Percentiles rank a stretch among this genome's conserved stretches.
These are phyloP conservation scores for Pichia deserticola DNA, from an alignment of 805 yeast genomes.

Conservation along the genomic window DNA sequence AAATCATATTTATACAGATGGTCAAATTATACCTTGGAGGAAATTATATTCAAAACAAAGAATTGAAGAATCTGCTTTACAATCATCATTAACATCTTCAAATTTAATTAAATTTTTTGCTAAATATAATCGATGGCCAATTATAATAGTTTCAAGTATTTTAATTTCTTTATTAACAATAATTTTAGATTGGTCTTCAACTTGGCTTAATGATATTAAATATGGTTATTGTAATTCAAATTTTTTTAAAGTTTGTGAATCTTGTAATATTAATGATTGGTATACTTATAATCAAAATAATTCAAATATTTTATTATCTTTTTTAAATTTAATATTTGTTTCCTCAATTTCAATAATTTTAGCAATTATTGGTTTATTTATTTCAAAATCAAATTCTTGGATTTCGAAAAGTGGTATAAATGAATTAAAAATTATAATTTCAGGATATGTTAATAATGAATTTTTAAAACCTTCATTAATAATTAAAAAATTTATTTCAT, in stretches of 20 bases:
- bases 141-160: conserved; percentile 38
- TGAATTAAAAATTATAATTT: conserved; percentile 60
- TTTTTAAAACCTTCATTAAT: conserved; percentile 48
- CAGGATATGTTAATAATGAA: conserved; percentile 51
- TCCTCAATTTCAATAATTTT: conserved; percentile 31
- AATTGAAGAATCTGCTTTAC: conserved; percentile 1
- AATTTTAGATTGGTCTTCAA: conserved; percentile 41
- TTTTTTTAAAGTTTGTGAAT: conserved; percentile 20
- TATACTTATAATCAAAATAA: conserved; percentile 24
- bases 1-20: not conserved
- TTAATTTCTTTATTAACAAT: conserved; percentile 43
- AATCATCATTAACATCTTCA: conserved; percentile 1
- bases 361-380: conserved; percentile 32
- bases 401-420: conserved; percentile 60
- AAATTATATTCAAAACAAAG: conserved; percentile 1
- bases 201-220: conserved; percentile 44
- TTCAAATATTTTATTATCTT: conserved; percentile 10
- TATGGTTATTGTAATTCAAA: conserved; percentile 42
- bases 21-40: conserved; percentile 6
- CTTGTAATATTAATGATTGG: conserved; percentile 28
- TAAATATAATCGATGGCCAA: conserved; percentile 35
- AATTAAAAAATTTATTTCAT: conserved; percentile 48
- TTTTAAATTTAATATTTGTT: conserved; percentile 21
- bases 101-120: not conserved
- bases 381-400: conserved; percentile 28